Evolutionary conservation across 805 yeast species (phyloP).

Genomic region (Danielozyma ontarioensis): DNA sequence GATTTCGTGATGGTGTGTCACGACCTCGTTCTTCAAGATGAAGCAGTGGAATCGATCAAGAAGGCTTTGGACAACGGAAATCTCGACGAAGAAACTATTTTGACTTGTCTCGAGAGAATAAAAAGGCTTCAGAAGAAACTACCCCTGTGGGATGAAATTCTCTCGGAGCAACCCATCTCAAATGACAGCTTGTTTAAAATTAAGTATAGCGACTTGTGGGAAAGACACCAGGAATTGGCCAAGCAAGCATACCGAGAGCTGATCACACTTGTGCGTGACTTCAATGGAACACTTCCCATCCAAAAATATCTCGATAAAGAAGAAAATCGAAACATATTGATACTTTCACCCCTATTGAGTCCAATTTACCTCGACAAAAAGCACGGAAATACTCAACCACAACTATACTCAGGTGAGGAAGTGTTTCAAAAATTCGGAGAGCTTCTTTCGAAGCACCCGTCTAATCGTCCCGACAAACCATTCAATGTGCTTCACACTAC

Average conservation of each 20-base stretch:
- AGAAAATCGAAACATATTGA: conserved; percentile 23
- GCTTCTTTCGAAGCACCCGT: conserved; percentile 32
- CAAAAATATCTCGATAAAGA: conserved; percentile 29
- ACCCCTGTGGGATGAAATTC: conserved; percentile 39
- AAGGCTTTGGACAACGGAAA: conserved; percentile 37
- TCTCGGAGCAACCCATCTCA: conserved; percentile 23
- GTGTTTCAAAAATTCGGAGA: conserved; percentile 50
- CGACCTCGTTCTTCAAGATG: conserved; percentile 47
- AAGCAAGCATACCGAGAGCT: conserved; percentile 44
- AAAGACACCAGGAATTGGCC: conserved; percentile 39
- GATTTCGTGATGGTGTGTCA: conserved; percentile 61
- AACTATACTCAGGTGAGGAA: conserved; percentile 42
- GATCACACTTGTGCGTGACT: conserved; percentile 51
- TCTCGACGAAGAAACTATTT: conserved; percentile 38
- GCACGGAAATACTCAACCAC: conserved; percentile 7
- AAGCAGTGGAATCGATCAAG: conserved; percentile 43
- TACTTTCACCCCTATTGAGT: conserved; percentile 34
- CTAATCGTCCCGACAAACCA: conserved; percentile 15
- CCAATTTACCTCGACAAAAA: conserved; percentile 25
- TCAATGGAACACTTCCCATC: conserved; percentile 45
- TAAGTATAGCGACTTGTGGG: conserved; percentile 29
- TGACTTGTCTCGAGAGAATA: conserved; percentile 38
- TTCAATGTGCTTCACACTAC: conserved; percentile 53
- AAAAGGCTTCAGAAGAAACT: conserved; percentile 36
- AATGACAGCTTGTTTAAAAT: conserved; percentile 21